Conservation (phyloP, 2,329 filamentous ascomycete species). For the Trichoderma gracile region DNA sequence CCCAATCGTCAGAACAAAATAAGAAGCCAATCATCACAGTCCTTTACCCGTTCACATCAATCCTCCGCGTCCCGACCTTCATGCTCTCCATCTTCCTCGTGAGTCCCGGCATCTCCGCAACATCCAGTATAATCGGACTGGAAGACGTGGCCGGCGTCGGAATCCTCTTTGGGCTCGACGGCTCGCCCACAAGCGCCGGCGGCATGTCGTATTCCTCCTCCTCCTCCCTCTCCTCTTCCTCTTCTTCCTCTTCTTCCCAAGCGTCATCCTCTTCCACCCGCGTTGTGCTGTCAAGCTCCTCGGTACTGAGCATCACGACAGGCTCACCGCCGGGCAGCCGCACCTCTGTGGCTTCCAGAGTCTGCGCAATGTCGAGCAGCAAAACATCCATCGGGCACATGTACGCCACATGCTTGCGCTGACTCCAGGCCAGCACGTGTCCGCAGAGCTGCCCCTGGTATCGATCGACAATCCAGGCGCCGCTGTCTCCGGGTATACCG, state of each 20-base stretch:
- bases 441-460: conserved; percentile 78
- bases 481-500: conserved; percentile 82
- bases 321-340: conserved; percentile 64
- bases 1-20: background rate
- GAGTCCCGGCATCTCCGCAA: conserved; percentile 34
- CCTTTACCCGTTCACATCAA: conserved; percentile 18
- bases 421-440: conserved; percentile 86
- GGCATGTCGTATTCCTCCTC: conserved; percentile 27
- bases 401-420: conserved; percentile 78
- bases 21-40: background rate
- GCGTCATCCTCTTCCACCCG: conserved; percentile 28
- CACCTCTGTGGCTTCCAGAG: conserved; percentile 69
- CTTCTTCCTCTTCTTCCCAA: conserved; percentile 30
- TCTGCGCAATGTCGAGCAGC: conserved; percentile 79
- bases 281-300: conserved; percentile 11
- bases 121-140: conserved; percentile 35
- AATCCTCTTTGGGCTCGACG: conserved; percentile 21
- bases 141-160: conserved; percentile 32
- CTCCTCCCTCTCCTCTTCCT: conserved; percentile 27
- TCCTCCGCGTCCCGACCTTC: conserved; percentile 33
- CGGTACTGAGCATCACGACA: conserved; percentile 37
- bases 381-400: conserved; percentile 95
- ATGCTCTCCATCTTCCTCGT: conserved; percentile 39
- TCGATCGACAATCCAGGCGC: conserved; percentile 88
- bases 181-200: background rate